Evolutionary conservation across 805 yeast species (phyloP), one percentile per base, ranked within the genome.

Genomic region (Ogataea polymorpha): DNA sequence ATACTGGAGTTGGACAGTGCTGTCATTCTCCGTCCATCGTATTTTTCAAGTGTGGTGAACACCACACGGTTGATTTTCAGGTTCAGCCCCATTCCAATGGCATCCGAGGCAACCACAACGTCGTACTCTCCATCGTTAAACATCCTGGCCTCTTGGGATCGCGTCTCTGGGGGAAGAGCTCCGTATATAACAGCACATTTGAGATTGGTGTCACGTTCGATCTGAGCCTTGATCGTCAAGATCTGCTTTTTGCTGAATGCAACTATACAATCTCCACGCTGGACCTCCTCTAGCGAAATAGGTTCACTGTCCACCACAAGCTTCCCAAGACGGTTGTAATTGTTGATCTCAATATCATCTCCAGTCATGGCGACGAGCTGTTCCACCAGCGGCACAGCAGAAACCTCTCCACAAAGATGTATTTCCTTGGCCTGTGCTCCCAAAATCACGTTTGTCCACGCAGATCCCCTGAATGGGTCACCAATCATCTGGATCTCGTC

Each of bases 401-500:
- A 77, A 40, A 78, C 84, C 58, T 93, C 99, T 27, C 99, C 99
- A 66, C 99, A 93, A 6, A 91, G 57, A 66, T 93, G 98, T 2
- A 93, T 68, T 49, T 88, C 96, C 41, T 79, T 79, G 4, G 97
- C 95, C 44, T 76, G 75, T 0, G 81, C 93, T 4, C 98, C 98
- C 24, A 93, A 66, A 1, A 93, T 66, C 0, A 96, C 97, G 51
- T 80, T 79, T 0, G 97, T 84, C 98, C 99, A 93, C 0, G 96
- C 95, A 67, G 86, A 80, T 0, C 99, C 99, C 48, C 99, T 66
- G 13, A 66, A 66, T 6, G 68, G 67, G 56, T 90, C 96, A 2
- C 77, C 79, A 51, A 93, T 79, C 98, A 93, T 89, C 61, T 93
- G 99, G 49, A 93, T 91, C 60, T 93, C 99, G 67, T 93, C 99